Percentiles rank a stretch among this genome's conserved stretches.
Conservation (phyloP, 805 yeast genomes). For the Candida glaebosa region DNA sequence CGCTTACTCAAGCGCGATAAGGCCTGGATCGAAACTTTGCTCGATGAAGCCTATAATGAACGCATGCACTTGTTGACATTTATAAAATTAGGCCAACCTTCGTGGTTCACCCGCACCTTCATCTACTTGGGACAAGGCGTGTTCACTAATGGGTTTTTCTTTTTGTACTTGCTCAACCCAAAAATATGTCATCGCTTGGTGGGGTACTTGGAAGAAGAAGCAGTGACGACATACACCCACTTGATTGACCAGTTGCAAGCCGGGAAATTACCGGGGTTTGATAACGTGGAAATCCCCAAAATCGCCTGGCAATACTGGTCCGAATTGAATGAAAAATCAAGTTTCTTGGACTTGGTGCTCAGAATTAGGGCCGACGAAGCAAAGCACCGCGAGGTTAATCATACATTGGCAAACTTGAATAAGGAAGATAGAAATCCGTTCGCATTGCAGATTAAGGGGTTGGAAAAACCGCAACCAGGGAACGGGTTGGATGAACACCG, state of each 20-base stretch:
- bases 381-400: slow-evolving; percentile 77
- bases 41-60: slow-evolving; percentile 76
- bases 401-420: slow-evolving; percentile 66
- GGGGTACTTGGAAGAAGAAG: slow-evolving; percentile 76
- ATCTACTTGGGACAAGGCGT: slow-evolving; percentile 67
- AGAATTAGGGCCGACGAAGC: slow-evolving; percentile 75
- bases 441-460: slow-evolving; percentile 42
- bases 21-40: slow-evolving; percentile 71
- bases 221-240: slow-evolving; percentile 65
- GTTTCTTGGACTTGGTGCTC: slow-evolving; percentile 56
- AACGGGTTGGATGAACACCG: slow-evolving; percentile 29
- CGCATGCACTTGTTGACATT: slow-evolving; percentile 74
- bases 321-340: slow-evolving; percentile 44
- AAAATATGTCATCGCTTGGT: slow-evolving; percentile 70
- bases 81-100: slow-evolving; percentile 61
- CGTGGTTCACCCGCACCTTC: slow-evolving; percentile 50
- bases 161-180: slow-evolving; percentile 56
- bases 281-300: slow-evolving; percentile 45
- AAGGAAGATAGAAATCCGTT: slow-evolving; percentile 64
- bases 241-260: slow-evolving; percentile 52
- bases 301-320: slow-evolving; percentile 67
- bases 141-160: slow-evolving; percentile 62
- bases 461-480: slow-evolving; percentile 33
- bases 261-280: slow-evolving; percentile 49
- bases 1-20: slow-evolving; percentile 61